Conservation (phyloP, 2,329 filamentous ascomycete species). For the Cyanodermella asteris region DNA sequence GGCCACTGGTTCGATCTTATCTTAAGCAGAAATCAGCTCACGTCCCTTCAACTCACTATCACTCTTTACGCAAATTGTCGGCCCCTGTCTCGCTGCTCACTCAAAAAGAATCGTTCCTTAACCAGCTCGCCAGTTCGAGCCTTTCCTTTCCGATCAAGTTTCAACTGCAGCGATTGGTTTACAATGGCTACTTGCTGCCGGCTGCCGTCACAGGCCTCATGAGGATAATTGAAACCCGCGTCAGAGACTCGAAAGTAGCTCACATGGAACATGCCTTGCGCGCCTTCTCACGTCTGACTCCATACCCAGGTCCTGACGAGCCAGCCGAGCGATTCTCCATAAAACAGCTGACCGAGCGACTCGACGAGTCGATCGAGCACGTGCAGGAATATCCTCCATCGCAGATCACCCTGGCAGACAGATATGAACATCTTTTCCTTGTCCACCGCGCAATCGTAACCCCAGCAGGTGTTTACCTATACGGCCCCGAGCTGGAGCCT, state of each 20-base stretch:
- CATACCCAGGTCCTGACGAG: constrained; percentile 30
- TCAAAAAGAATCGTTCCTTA: constrained; percentile 9
- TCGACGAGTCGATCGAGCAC: constrained; percentile 19
- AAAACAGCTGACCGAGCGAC: constrained; percentile 17
- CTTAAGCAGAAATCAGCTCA: too few relatives aligned
- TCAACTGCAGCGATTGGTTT: constrained; percentile 40
- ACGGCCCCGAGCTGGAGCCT: constrained; percentile 31
- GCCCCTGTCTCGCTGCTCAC: too few relatives aligned
- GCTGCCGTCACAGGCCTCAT: constrained; percentile 26
- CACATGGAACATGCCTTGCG: constrained; percentile 33
- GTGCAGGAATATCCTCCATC: constrained; percentile 8
- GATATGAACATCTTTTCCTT: constrained; percentile 21
- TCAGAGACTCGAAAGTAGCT: constrained; percentile 11
- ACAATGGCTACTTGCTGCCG: constrained; percentile 41
- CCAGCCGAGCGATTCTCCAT: constrained; percentile 22
- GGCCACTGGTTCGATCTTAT: constrained; percentile 7
- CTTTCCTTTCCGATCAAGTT: constrained; percentile 35
- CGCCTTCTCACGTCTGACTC: constrained; percentile 29
- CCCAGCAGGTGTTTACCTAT: constrained; percentile 33
- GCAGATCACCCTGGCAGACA: constrained; percentile 7
- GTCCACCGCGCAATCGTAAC: constrained; percentile 38
- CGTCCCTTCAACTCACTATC: too few relatives aligned
- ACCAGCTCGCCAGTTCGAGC: constrained; percentile 17
- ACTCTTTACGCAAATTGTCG: too few relatives aligned
- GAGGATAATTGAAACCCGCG: constrained; percentile 12